These are phyloP conservation scores for Paxillus ammoniavirescens DNA, from an alignment of 768 basidiomycete species.

Conservation along the genomic window DNA sequence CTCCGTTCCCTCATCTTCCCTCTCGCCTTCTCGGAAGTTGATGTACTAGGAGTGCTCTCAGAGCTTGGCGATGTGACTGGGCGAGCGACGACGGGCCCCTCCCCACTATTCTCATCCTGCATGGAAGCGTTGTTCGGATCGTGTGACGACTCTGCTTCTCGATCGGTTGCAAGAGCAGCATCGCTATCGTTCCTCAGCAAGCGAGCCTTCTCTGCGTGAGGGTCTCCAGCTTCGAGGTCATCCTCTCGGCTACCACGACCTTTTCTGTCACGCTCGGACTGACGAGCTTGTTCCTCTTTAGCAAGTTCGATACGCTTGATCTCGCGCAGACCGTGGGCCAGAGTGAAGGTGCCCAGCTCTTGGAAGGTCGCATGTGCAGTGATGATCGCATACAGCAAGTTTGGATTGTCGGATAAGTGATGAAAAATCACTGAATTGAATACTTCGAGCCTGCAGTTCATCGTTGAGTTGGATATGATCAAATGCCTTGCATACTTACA, in stretches of 20 bases:
- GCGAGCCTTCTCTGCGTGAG: conserved; percentile 59
- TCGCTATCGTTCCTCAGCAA: conserved; percentile 56
- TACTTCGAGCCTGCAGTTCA: conserved; percentile 68
- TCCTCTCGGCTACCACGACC: conserved; percentile 13
- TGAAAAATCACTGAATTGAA: conserved; percentile 85
- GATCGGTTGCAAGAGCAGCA: conserved; percentile 19
- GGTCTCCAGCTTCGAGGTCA: conserved; percentile 28
- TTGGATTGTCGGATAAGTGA: conserved; percentile 80
- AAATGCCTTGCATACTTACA: conserved; percentile 45
- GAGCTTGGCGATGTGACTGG: conserved; percentile 45
- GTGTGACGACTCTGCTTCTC: conserved; percentile 22
- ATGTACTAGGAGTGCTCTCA: conserved; percentile 32
- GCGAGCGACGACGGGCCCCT: conserved; percentile 21
- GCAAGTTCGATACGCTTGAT: conserved; percentile 71
- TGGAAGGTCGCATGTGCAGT: conserved; percentile 84
- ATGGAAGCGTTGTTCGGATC: neutral
- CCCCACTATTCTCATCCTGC: conserved; percentile 10
- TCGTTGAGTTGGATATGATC: neutral
- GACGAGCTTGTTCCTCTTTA: conserved; percentile 62
- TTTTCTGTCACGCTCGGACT: conserved; percentile 25
- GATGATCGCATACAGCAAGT: conserved; percentile 83
- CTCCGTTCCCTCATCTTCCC: conserved; percentile 87
- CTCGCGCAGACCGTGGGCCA: conserved; percentile 81
- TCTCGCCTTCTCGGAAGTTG: conserved; percentile 80
- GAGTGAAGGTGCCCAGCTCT: conserved; percentile 88